Base-by-base conservation (phyloP, 306 rosid species). In the Cucumis cinereus region DNA sequence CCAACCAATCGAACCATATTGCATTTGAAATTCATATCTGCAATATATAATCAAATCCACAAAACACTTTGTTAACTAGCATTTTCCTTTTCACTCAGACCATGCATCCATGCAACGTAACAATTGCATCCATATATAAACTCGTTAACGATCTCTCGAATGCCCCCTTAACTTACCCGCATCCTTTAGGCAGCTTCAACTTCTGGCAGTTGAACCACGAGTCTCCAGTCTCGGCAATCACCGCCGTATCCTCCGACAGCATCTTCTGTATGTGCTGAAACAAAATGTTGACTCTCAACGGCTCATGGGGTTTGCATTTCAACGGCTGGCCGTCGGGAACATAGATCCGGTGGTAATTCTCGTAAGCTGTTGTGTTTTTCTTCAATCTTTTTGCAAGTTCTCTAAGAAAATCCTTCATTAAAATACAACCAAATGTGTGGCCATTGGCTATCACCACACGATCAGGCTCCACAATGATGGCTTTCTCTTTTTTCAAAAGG, bases 1-100 rank as follows among this genome's bases (percentile, higher is more conserved):
- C 89, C 87, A 86, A n/a, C 89, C 89, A 43, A 86, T 86, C 8
- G 89, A 83, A 12, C 86, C 81, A 71, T 83, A 86, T 30, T 83
- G 89, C 85, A 86, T 86, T 20, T 86, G 87, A 79, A 86, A 84
- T 43, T 86, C 87, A 17, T 86, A 86, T 79, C 89, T 53, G 54
- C 54, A 49, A 49, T 45, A 12, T 30, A 30, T 30, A 2, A 3
- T 45, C 50, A 45, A 45, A 43, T 43, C 49, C 49, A 43, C 49
- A 43, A 43, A 41, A 9, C 47, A 41, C 47, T 41, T 41, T 4
- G 4, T 3, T 2, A 30, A 30, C 10, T 43, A 43, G 3, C 14
- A 10, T 43, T 43, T 43, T 10, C 14, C 10, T 43, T 43, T 3
- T 43, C 49, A 1, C 0, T 11, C 49, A 43, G 0, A 43, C 35